Conservation (phyloP, 768 basidiomycete genomes). For the Gymnopilus dilepis region DNA sequence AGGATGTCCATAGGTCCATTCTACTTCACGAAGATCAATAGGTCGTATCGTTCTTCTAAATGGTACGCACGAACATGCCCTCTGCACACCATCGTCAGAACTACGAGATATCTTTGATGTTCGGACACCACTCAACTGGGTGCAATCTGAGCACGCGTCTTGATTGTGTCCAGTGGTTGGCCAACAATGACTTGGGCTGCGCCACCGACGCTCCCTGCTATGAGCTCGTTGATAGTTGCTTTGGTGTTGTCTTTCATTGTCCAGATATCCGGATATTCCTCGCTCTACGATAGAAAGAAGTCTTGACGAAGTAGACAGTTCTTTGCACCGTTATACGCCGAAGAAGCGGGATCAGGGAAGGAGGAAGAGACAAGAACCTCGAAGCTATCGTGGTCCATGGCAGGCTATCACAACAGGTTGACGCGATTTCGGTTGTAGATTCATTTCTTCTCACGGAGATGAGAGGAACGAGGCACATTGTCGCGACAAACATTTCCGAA, state of each 20-base stretch:
- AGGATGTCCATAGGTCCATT: slow-evolving; percentile 96
- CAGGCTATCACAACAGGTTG: slow-evolving; percentile 19
- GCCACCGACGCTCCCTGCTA: slow-evolving; percentile 91
- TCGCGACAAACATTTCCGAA: too few relatives aligned
- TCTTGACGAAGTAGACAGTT: too few relatives aligned
- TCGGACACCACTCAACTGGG: slow-evolving; percentile 54
- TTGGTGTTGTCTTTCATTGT: slow-evolving; percentile 37
- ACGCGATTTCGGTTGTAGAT: slow-evolving; percentile 24
- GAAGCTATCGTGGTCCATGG: background rate
- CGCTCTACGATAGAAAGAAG: too few relatives aligned
- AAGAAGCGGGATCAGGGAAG: background rate
- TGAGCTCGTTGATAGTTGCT: slow-evolving; percentile 78
- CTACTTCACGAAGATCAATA: slow-evolving; percentile 39
- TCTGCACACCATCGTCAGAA: slow-evolving; percentile 44
- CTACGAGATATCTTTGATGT: slow-evolving; percentile 3
- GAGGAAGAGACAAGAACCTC: background rate
- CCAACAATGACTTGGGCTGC: slow-evolving; percentile 95
- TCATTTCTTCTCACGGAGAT: background rate
- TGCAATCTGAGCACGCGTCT: slow-evolving; percentile 87
- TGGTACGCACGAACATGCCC: slow-evolving; percentile 82
- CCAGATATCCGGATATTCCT: too few relatives aligned
- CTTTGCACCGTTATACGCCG: too few relatives aligned
- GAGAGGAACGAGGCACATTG: background rate
- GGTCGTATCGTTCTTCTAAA: background rate
- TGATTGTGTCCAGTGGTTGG: slow-evolving; percentile 88